Evolutionary conservation across 2,329 filamentous ascomycete species (phyloP).

Genomic region (Helotiales sp.): DNA sequence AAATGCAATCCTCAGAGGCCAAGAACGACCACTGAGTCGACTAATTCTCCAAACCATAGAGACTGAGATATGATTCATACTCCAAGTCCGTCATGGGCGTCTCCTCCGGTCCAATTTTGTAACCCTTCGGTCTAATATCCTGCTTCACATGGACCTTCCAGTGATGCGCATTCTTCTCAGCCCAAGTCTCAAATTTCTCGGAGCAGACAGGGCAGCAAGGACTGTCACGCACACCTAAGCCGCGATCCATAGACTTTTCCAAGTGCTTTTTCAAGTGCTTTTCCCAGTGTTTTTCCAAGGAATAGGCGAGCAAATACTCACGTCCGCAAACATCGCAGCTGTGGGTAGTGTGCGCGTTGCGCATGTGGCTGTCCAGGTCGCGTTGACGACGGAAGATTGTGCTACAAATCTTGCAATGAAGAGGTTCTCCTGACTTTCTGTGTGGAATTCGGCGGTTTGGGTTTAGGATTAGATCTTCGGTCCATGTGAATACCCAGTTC

Average conservation of each 20-base stretch:
- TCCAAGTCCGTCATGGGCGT: neutral
- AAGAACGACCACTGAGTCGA: too few species aligned
- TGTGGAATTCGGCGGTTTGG: neutral
- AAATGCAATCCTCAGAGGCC: too few species aligned
- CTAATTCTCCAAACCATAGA: too few species aligned
- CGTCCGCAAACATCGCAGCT: neutral
- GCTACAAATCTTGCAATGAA: too few species aligned
- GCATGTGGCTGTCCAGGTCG: neutral
- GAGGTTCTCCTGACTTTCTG: too few species aligned
- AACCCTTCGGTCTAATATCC: neutral
- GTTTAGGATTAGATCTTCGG: neutral
- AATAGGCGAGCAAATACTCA: neutral
- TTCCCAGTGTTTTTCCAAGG: neutral
- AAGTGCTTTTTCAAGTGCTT: neutral
- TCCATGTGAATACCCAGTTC: neutral
- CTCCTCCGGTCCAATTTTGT: neutral
- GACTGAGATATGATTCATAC: neutral
- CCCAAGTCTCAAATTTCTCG: neutral
- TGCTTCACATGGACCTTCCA: neutral
- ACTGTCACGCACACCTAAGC: neutral
- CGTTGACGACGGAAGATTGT: neutral
- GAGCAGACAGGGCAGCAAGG: neutral
- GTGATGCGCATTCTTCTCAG: neutral
- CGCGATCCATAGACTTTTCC: neutral
- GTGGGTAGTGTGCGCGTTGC: neutral